Base-by-base conservation (phyloP, 108 stramenopile genomes). In the Cyclotella choctawhatcheeana region DNA sequence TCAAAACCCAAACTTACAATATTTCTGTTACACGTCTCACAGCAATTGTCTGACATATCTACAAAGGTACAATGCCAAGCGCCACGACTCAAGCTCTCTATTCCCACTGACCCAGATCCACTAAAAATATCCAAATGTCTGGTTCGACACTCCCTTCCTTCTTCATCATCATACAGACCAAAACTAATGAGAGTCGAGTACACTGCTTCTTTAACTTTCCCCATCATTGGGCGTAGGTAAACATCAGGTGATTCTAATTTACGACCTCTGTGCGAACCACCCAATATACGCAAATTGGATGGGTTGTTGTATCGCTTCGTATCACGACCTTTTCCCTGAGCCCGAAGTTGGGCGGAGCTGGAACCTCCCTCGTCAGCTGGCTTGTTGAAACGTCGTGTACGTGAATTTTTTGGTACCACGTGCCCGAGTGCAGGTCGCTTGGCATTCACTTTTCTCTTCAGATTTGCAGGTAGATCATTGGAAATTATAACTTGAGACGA, bases 201-300 rank as follows among this genome's bases (percentile, higher is more conserved):
- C 5, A 97, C 84, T 31, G 98, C 97, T 80, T 98, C 98, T 48
- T 88, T 69, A 13, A 98, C 98, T 78, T 97, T 98, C 13, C 95
- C 96, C 98, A 98, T 98, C 98, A 98, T 98, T 51, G 98, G 98
- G 32, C 98, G 87, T 35, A 98, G 76, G 66, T 96, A 96, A n/a
- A 97, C 97, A 48, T 84, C 81, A 0, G 98, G 98, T 20, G 91
- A 93, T 44, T 94, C 91, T 58, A 98, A 71, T 55, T 83, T 80
- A 3, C 93, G 84, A 27, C 96, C 96, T 50, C 83, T 72, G 22
- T 82, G 85, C 1, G 82, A 69, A 3, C 97, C 97, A 44, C 90
- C 95, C 32, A 92, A 67, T 44, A 97, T 93, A 40, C 82, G 81
- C 18, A 97, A 82, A 48, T 79, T 85, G 67, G 85, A 86, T 0